Base-by-base conservation (phyloP, 2,329 filamentous ascomycete species). In the Aspergillus sclerotialis region DNA sequence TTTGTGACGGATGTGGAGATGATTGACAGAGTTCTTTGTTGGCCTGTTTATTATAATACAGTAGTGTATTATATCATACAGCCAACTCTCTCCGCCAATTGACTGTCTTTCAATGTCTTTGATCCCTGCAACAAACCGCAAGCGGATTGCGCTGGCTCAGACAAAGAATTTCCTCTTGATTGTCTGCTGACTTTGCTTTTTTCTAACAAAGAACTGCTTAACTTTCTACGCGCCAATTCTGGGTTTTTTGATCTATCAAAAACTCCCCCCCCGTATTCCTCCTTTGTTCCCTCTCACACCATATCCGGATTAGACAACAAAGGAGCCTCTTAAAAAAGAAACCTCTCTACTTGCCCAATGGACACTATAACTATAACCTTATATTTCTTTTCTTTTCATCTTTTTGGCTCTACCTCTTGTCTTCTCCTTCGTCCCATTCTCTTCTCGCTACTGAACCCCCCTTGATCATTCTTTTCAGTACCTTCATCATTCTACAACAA, bases 111-210 rank as follows among this genome's bases (percentile, higher is more conserved):
- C n/a, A n/a, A n/a, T n/a, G 19, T 21, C 15, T 33, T 32, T 26
- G 19, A 30, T 23, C 31, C 28, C 26, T 44, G 45, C 45, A 52
- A 18, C 7, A 17, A 12, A 17, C 29, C 29, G 29, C 29, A 31
- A 19, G 29, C 29, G 29, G 29, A 18, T 18, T 8, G 18, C 19
- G 14, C 9, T 16, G 28, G 23, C 29, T 19, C 19, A 31, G 29
- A 21, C 19, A 31, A 31, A 31, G 16, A 31, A 31, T n/a, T n/a
- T n/a, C n/a, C n/a, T n/a, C n/a, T n/a, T n/a, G n/a, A n/a, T n/a
- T n/a, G n/a, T n/a, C n/a, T n/a, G n/a, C n/a, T n/a, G n/a, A n/a
- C n/a, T n/a, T n/a, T n/a, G n/a, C n/a, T n/a, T n/a, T n/a, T n/a
- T n/a, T n/a, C n/a, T n/a, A n/a, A n/a, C n/a, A n/a, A n/a, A n/a